A percentile compares a stretch with the other conserved stretches of the same genome.
These are phyloP conservation scores for Adansonia grandidieri DNA, from an alignment of 441 rosid species.

Conservation along the genomic window DNA sequence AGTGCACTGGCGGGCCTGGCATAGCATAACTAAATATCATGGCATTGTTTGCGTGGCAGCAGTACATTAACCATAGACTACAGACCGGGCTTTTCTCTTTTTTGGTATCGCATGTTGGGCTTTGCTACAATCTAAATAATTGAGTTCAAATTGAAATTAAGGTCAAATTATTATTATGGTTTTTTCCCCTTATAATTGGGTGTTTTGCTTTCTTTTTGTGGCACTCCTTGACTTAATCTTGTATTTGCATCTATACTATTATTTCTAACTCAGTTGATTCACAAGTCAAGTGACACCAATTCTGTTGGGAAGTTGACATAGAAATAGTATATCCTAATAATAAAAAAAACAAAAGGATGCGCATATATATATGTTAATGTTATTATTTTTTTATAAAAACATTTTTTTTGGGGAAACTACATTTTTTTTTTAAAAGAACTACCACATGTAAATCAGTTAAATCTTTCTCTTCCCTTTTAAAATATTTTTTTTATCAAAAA, in stretches of 20 bases:
- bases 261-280: neutral
- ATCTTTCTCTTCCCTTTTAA: neutral
- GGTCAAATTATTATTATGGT: neutral
- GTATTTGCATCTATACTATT: neutral
- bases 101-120: neutral
- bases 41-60: neutral
- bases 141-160: neutral
- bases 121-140: constrained; percentile 7
- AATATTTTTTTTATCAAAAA: neutral
- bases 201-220: neutral
- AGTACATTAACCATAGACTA: neutral
- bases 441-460: neutral
- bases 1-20: neutral
- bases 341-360: too few species aligned
- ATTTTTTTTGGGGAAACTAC: neutral
- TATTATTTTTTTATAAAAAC: too few species aligned
- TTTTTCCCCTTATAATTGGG: neutral
- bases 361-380: too few species aligned
- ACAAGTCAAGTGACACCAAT: neutral
- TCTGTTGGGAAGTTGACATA: neutral
- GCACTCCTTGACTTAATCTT: neutral
- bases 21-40: neutral
- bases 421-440: neutral
- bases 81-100: neutral
- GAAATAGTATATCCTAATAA: neutral